A percentile compares a stretch with the other conserved stretches of the same genome.
Conservation (phyloP, 345 rosid species). For the Eucalyptus erythrocorys region DNA sequence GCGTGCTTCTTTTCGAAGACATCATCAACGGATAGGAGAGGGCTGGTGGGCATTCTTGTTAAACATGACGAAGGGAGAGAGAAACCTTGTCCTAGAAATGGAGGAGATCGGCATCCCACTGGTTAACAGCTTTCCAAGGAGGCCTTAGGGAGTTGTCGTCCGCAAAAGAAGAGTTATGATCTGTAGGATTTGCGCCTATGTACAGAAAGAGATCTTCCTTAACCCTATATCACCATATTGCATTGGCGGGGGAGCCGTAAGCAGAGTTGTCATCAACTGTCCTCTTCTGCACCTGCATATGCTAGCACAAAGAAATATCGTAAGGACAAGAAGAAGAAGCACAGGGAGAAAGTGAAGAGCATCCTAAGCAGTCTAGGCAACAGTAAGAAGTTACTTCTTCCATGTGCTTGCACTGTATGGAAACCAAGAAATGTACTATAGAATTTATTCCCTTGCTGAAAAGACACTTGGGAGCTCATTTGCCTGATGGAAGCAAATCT, state of each 20-base stretch:
- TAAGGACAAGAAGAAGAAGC: neutral
- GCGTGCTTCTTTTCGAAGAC: conserved; percentile 74
- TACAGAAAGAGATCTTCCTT: conserved; percentile 41
- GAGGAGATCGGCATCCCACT: conserved; percentile 93
- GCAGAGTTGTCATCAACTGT: conserved; percentile 31
- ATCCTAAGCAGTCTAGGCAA: neutral
- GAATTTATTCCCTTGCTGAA: neutral
- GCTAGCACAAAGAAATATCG: neutral
- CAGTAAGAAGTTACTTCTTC: neutral
- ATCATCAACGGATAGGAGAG: conserved; percentile 66
- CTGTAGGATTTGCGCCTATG: conserved; percentile 86
- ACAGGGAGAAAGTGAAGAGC: neutral
- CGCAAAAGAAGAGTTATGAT: conserved; percentile 68
- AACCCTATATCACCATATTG: conserved; percentile 68
- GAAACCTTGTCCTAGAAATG: conserved; percentile 92
- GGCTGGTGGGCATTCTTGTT: conserved; percentile 92
- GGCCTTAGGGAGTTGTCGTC: conserved; percentile 50
- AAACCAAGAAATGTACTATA: neutral
- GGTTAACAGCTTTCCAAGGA: conserved; percentile 63
- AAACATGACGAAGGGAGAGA: neutral
- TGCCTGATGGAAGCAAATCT: neutral
- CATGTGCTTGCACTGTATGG: neutral
- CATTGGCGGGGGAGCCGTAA: conserved; percentile 91
- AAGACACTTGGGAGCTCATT: neutral
- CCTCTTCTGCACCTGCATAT: conserved; percentile 64